These are phyloP conservation scores for Aspergillus taichungensis DNA, from an alignment of 495 filamentous ascomycete species.

Conservation along the genomic window DNA sequence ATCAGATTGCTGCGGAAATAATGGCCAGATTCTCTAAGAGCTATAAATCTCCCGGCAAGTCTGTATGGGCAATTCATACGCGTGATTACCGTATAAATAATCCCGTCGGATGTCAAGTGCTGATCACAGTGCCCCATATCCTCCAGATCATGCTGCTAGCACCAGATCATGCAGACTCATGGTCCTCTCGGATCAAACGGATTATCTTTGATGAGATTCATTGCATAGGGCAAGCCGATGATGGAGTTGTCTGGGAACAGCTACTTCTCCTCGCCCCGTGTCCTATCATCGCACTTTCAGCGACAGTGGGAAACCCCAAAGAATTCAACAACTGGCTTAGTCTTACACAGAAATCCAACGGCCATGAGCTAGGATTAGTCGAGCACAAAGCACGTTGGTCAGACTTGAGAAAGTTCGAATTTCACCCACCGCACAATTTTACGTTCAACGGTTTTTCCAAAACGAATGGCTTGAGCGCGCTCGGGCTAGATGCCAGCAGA, in stretches of 20 bases:
- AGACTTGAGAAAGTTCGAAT: slow-evolving; percentile 63
- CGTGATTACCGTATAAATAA: slow-evolving; percentile 65
- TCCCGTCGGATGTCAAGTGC: slow-evolving; percentile 59
- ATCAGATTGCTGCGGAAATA: slow-evolving; percentile 74
- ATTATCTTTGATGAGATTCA: slow-evolving; percentile 87
- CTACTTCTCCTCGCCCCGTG: slow-evolving; percentile 64
- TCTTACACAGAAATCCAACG: slow-evolving; percentile 47
- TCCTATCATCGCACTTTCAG: slow-evolving; percentile 72
- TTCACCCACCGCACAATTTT: slow-evolving; percentile 42
- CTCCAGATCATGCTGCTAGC: slow-evolving; percentile 71
- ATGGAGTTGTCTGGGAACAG: slow-evolving; percentile 77
- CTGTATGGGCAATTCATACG: slow-evolving; percentile 74
- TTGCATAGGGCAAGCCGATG: slow-evolving; percentile 66
- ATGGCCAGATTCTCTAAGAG: slow-evolving; percentile 58
- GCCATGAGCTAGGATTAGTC: slow-evolving; percentile 54
- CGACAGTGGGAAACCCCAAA: slow-evolving; percentile 68
- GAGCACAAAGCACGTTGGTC: slow-evolving; percentile 59
- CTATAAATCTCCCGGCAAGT: slow-evolving; percentile 47
- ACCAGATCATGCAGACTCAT: slow-evolving; percentile 57
- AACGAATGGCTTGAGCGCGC: slow-evolving; percentile 21
- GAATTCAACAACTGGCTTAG: slow-evolving; percentile 62
- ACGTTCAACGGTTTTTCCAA: slow-evolving; percentile 47
- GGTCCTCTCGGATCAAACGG: slow-evolving; percentile 54
- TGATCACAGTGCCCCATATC: slow-evolving; percentile 71
- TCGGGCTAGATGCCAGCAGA: slow-evolving; percentile 44